Evolutionary conservation across 352 stramenopile genomes (phyloP).

Genomic region (Phytophthora pinifolia): DNA sequence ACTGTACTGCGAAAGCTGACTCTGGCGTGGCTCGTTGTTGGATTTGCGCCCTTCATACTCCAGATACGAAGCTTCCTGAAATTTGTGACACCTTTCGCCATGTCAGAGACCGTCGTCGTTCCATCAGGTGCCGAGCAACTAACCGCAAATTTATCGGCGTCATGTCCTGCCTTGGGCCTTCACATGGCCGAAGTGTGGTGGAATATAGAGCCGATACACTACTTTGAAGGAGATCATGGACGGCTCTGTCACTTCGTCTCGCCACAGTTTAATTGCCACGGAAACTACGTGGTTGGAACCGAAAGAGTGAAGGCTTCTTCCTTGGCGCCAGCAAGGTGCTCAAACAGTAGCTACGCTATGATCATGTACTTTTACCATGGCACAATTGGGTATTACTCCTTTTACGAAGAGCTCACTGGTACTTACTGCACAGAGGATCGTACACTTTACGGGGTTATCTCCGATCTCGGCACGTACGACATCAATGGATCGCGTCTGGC

Average conservation of each 20-base stretch:
- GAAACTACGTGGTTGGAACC: slow-evolving; percentile 8
- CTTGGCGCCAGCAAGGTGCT: slow-evolving; percentile 1
- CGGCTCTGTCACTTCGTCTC: slow-evolving; percentile 17
- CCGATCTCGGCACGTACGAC: slow-evolving; percentile 9
- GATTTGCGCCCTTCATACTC: slow-evolving; percentile 14
- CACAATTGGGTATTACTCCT: slow-evolving; percentile 13
- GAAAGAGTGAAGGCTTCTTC: background rate
- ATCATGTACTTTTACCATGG: slow-evolving; percentile 10
- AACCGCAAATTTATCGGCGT: background rate
- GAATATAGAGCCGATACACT: slow-evolving; percentile 24
- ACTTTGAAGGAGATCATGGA: background rate
- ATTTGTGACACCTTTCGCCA: slow-evolving; percentile 19
- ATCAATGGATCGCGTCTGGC: slow-evolving; percentile 10
- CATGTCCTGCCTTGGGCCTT: background rate
- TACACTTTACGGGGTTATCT: background rate
- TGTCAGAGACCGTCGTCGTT: slow-evolving; percentile 6
- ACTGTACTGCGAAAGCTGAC: slow-evolving; percentile 2
- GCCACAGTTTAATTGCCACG: slow-evolving; percentile 14
- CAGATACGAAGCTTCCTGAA: slow-evolving; percentile 22
- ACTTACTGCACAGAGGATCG: slow-evolving; percentile 4
- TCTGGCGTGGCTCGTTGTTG: slow-evolving; percentile 7
- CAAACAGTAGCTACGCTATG: background rate
- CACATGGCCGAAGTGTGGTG: slow-evolving; percentile 23
- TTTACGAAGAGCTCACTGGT: slow-evolving; percentile 15
- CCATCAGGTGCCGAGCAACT: background rate